phyloP scores from a whole-genome alignment of 1,284 basidiomycete genomes.

The Erythrobasidium hasegawianum region DNA sequence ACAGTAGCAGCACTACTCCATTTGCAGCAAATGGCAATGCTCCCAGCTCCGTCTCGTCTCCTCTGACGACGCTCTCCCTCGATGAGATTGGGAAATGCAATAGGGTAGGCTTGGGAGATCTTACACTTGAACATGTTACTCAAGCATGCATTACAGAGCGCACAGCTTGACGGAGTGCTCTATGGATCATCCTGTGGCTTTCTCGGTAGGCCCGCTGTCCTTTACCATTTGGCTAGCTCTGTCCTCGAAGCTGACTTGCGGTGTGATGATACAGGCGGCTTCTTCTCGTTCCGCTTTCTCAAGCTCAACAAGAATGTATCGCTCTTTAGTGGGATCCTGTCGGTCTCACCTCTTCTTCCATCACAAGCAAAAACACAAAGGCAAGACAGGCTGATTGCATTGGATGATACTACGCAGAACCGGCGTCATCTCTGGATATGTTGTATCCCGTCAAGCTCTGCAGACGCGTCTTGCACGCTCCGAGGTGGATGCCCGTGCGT shows the following conservation, averaged over 20 bases:
- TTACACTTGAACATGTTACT: too few species aligned
- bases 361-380: too few species aligned
- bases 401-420: too few species aligned
- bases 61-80: not conserved
- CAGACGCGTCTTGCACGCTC: slow-evolving; percentile 22
- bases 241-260: too few species aligned
- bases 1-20: not conserved
- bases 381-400: too few species aligned
- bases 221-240: too few species aligned
- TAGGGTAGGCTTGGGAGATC: too few species aligned
- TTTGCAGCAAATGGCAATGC: not conserved
- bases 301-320: slow-evolving; percentile 35
- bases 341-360: not conserved
- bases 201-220: too few species aligned
- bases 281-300: slow-evolving; percentile 30
- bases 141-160: not conserved
- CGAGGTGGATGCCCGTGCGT: slow-evolving; percentile 14
- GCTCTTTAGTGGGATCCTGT: slow-evolving; percentile 28
- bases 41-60: not conserved
- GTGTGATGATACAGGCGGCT: too few species aligned
- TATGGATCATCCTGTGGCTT: not conserved
- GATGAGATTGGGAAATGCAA: slow-evolving; percentile 1
- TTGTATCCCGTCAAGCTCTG: slow-evolving; percentile 26
- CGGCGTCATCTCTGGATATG: slow-evolving; percentile 31
- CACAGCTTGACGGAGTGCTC: not conserved